Percentiles rank a stretch among this genome's conserved stretches.
These are phyloP conservation scores for Peterozyma xylosa DNA, from an alignment of 805 yeast species.

Conservation along the genomic window DNA sequence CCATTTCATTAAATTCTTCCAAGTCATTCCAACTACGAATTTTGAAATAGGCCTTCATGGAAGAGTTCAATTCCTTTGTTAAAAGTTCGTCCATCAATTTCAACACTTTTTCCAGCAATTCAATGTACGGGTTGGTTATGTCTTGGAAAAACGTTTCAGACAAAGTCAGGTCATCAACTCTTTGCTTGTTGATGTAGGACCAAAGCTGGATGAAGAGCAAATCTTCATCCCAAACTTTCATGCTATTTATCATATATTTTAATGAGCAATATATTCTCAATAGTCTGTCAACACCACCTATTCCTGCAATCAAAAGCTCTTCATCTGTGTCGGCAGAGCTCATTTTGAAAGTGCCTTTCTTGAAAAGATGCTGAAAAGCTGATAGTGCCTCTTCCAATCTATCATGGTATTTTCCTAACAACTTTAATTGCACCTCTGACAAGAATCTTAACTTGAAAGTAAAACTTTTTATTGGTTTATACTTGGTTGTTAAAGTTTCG, in stretches of 20 bases:
- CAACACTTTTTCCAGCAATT: slow-evolving; percentile 21
- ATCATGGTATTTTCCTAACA: slow-evolving; percentile 45
- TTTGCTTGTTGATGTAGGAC: slow-evolving; percentile 17
- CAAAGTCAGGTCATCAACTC: slow-evolving; percentile 8
- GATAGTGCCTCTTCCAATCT: slow-evolving; percentile 32
- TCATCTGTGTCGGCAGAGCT: slow-evolving; percentile 23
- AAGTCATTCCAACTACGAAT: slow-evolving; percentile 19
- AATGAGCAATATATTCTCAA: slow-evolving; percentile 28
- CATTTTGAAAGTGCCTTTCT: slow-evolving; percentile 21
- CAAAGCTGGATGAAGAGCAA: slow-evolving; percentile 33
- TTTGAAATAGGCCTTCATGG: slow-evolving; percentile 28
- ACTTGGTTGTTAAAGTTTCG: slow-evolving; percentile 48
- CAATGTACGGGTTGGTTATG: slow-evolving; percentile 28
- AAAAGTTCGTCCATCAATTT: slow-evolving; percentile 21
- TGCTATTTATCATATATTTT: slow-evolving; percentile 25
- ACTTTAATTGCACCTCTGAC: slow-evolving; percentile 46
- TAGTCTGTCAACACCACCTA: slow-evolving; percentile 19
- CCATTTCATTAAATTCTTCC: not conserved
- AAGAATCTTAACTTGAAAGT: slow-evolving; percentile 50
- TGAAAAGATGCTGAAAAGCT: slow-evolving; percentile 32
- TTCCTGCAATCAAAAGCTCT: slow-evolving; percentile 20
- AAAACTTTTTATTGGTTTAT: slow-evolving; percentile 39
- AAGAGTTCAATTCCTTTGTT: slow-evolving; percentile 25
- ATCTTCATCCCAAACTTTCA: slow-evolving; percentile 36
- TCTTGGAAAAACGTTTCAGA: slow-evolving; percentile 36